These are phyloP conservation scores for Volvox reticuliferus DNA, from an alignment of 139 green algal species.

Conservation along the genomic window DNA sequence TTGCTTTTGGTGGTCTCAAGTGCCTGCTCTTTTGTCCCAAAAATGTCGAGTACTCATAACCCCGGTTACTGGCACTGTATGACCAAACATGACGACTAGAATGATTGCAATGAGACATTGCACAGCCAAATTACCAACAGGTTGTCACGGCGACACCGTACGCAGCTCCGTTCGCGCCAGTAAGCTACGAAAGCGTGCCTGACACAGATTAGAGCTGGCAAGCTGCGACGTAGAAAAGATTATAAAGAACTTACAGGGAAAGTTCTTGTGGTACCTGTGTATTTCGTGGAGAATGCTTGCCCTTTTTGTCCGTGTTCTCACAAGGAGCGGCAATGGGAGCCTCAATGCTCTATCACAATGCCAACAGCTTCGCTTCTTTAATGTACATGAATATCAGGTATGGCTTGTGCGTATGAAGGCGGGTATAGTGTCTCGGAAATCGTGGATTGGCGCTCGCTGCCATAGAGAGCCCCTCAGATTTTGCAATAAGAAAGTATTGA, in stretches of 20 bases:
- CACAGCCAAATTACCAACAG: not conserved
- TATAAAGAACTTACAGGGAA: not conserved
- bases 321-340: not conserved
- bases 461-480: not conserved
- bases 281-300: not conserved
- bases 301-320: not conserved
- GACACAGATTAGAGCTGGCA: too few relatives aligned
- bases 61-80: not conserved
- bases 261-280: not conserved
- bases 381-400: conserved; percentile 97
- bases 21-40: not conserved
- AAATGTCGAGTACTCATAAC: not conserved
- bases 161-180: not conserved
- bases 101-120: not conserved
- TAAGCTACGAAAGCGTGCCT: not conserved
- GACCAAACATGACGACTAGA: not conserved
- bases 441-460: too few relatives aligned
- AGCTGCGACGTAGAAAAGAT: not conserved
- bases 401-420: not conserved
- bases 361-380: conserved; percentile 83
- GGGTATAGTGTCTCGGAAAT: conserved; percentile 13
- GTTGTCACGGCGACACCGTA: not conserved
- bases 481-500: not conserved
- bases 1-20: not conserved
- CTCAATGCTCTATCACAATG: conserved; percentile 39